These are phyloP conservation scores for Dictyostelium purpureum DNA, from an alignment of 78 protist genomes.

Conservation along the genomic window DNA sequence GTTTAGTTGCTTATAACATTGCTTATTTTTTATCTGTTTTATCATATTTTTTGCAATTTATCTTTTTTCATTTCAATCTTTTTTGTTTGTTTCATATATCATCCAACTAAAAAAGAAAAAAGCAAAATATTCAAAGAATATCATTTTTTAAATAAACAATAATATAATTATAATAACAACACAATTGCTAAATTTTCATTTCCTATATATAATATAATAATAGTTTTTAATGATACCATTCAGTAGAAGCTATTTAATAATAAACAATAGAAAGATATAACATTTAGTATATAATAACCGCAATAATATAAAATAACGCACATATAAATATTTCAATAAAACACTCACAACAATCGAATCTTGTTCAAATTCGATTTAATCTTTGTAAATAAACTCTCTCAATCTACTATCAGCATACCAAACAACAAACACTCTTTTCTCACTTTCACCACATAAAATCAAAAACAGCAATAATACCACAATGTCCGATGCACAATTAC, in stretches of 20 bases:
- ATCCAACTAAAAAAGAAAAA: too few species aligned
- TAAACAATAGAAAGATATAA: too few species aligned
- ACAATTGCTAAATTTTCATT: background rate
- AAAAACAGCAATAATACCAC: background rate
- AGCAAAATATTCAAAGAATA: too few species aligned
- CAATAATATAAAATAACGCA: background rate
- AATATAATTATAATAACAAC: background rate
- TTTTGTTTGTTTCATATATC: background rate
- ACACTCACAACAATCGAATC: background rate
- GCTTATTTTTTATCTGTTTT: background rate
- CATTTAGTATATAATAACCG: background rate
- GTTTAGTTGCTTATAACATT: too few species aligned
- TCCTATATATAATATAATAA: background rate
- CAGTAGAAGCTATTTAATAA: too few species aligned
- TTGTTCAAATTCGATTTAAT: background rate
- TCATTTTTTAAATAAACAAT: too few species aligned
- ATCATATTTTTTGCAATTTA: background rate
- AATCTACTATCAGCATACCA: background rate
- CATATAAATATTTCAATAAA: background rate
- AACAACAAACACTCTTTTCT: too few species aligned
- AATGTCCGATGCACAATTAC: constrained; percentile 65
- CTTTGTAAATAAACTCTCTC: background rate
- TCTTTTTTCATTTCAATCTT: background rate
- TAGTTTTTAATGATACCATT: background rate
- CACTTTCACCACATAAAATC: background rate